Conservation (phyloP, 1,139 yeast species). For the Eremothecium sinecaudum region DNA sequence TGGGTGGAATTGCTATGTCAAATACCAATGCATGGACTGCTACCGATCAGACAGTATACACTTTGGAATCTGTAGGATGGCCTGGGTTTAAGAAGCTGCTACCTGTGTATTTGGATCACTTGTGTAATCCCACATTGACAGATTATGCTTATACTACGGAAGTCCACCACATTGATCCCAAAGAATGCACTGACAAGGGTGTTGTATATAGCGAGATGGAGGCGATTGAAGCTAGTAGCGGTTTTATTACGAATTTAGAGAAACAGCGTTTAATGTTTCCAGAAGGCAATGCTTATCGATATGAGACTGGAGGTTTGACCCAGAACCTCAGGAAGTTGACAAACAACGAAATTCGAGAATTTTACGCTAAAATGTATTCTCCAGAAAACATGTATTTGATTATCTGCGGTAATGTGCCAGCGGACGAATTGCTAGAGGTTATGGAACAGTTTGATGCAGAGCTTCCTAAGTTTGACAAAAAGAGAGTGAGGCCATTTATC, state of each 20-base stretch:
- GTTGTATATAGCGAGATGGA: slow-evolving; percentile 98
- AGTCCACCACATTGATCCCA: slow-evolving; percentile 88
- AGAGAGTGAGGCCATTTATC: slow-evolving; percentile 62
- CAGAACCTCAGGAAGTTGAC: slow-evolving; percentile 64
- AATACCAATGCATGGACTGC: slow-evolving; percentile 97
- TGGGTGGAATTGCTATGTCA: slow-evolving; percentile 79
- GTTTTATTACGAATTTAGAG: slow-evolving; percentile 56
- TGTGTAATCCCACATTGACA: slow-evolving; percentile 74
- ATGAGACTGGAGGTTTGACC: slow-evolving; percentile 92
- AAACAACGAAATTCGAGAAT: slow-evolving; percentile 63
- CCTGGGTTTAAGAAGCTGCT: slow-evolving; percentile 77
- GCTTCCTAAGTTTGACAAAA: slow-evolving; percentile 34
- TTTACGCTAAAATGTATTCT: slow-evolving; percentile 63
- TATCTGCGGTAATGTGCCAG: slow-evolving; percentile 76
- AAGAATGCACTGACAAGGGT: slow-evolving; percentile 78
- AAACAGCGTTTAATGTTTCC: slow-evolving; percentile 55
- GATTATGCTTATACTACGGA: slow-evolving; percentile 90
- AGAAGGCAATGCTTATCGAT: slow-evolving; percentile 65
- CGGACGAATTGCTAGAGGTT: slow-evolving; percentile 51
- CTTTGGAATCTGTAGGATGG: slow-evolving; percentile 92
- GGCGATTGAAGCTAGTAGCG: slow-evolving; percentile 76
- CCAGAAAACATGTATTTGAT: slow-evolving; percentile 80
- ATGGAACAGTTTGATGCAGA: slow-evolving; percentile 57
- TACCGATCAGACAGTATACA: slow-evolving; percentile 91
- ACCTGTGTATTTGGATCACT: slow-evolving; percentile 86